Percentiles rank a stretch among this genome's conserved stretches.
phyloP scores from a whole-genome alignment of 257 asterid species.

The Thymus quinquecostatus region DNA sequence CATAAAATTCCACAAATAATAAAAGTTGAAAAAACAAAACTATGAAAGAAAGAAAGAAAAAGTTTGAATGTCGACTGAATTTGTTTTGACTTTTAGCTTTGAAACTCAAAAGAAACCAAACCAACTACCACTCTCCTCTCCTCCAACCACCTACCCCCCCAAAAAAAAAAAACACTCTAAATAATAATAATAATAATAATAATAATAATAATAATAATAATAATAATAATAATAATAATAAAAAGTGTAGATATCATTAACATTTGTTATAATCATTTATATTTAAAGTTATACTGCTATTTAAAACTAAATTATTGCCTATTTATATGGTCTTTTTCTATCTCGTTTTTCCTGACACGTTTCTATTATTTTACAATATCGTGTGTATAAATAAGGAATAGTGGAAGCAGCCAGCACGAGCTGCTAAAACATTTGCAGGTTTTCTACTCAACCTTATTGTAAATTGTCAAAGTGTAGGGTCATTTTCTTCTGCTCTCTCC shows the following conservation, averaged over 20 bases:
- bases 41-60: background rate
- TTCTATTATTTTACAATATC: too few relatives aligned
- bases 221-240: too few relatives aligned
- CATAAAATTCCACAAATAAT: too few relatives aligned
- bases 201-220: background rate
- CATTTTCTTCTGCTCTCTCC: constrained; percentile 20
- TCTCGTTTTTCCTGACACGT: too few relatives aligned
- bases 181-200: constrained; percentile 6
- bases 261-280: too few relatives aligned
- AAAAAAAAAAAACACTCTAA: background rate
- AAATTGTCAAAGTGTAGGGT: constrained; percentile 35
- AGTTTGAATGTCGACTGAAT: background rate
- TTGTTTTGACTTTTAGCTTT: background rate
- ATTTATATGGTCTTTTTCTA: too few relatives aligned
- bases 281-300: too few relatives aligned
- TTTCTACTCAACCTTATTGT: constrained; percentile 17
- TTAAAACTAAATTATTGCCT: too few relatives aligned
- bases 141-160: constrained; percentile 31
- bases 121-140: constrained; percentile 31
- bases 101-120: constrained; percentile 5
- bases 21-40: background rate
- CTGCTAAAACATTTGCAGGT: constrained; percentile 3
- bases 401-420: background rate
- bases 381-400: background rate
- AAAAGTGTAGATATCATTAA: too few relatives aligned